Conservation (phyloP, 2,329 filamentous ascomycete genomes). For the Gliomastix tumulicola region DNA sequence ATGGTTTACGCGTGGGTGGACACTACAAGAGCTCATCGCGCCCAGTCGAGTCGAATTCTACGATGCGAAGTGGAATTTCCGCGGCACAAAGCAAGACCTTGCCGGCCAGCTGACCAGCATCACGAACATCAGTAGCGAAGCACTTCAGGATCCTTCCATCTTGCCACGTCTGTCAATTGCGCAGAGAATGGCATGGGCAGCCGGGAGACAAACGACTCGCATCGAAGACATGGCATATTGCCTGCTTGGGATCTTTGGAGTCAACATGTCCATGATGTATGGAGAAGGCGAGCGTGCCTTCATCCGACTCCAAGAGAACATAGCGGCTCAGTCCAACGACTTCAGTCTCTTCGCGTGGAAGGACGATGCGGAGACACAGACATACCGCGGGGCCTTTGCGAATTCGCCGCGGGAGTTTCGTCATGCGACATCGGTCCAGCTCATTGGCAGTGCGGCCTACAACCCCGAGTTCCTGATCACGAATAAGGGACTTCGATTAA, state of each 20-base stretch:
- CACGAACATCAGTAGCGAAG: not conserved
- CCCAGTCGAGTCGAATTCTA: slow-evolving; percentile 18
- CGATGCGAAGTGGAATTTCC: slow-evolving; percentile 12
- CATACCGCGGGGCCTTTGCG: too few species aligned
- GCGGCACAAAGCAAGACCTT: slow-evolving; percentile 1
- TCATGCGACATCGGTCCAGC: too few species aligned
- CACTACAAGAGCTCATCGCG: slow-evolving; percentile 60
- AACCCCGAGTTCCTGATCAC: too few species aligned
- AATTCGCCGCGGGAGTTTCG: too few species aligned
- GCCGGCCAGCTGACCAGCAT: not conserved
- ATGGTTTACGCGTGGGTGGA: slow-evolving; percentile 40
- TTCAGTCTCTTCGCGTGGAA: slow-evolving; percentile 14
- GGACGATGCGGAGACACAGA: too few species aligned
- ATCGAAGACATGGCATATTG: slow-evolving; percentile 18
- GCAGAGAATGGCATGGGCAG: slow-evolving; percentile 16
- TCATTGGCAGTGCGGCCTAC: too few species aligned
- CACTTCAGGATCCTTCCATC: not conserved
- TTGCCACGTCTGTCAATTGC: slow-evolving; percentile 3
- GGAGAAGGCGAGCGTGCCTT: slow-evolving; percentile 15
- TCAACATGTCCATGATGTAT: slow-evolving; percentile 20
- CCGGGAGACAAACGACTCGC: slow-evolving; percentile 13
- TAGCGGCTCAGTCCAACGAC: slow-evolving; percentile 9
- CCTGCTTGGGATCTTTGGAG: slow-evolving; percentile 17
- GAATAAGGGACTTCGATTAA: too few species aligned
- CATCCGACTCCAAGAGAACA: slow-evolving; percentile 13